Evolutionary conservation across 2,329 filamentous ascomycete species (phyloP), one percentile per base, ranked within the genome.

Genomic region (Ophiostoma piceae): DNA sequence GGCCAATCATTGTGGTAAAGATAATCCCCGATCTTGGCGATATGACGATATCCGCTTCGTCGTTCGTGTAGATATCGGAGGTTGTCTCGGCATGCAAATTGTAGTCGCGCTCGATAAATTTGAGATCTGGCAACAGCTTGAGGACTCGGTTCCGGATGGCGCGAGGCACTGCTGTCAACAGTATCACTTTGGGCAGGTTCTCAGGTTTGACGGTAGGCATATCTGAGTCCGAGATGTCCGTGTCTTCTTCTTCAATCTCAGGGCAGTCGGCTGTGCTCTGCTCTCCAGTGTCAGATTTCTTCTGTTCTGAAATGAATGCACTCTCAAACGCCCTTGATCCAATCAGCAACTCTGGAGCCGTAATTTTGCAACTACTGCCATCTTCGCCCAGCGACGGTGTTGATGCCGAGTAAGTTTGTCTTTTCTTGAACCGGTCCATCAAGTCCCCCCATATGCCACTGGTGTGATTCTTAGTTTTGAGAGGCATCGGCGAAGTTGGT

Each of bases 11-110:
- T 0, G 86, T 91, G 0, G 91, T 91, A 26, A 91, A 76, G 0
- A 96, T 77, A 2, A 96, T 79, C 0, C 91, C 92, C 0, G 85
- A 87, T 0, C 81, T 82, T 0, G 91, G 87, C 0, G 91, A 91
- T 5, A 94, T 74, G 0, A 90, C 85, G 2, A 97, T 78, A 74
- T 97, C 93, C 2, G 91, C 89, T 76, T 75, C 74, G 39, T 65
- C 67, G 4, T 43, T 32, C 22, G 29, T 41, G 14, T 66, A 16
- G 3, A 66, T 62, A 9, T 67, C 67, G 1, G 11, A 32, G 6
- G 57, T 57, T 11, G 26, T 16, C 3, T 26, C 26, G 19, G 3
- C 12, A 1, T 39, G 22, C 35, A 3, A 35, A 1, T 43, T 41
- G 71, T 77, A 76, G 68, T 78, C 74, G 2, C 78, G 75, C 47